Percentiles rank a stretch among this genome's conserved stretches.
Conservation (phyloP, 257 asterid genomes). For the Rehmannia glutinosa region DNA sequence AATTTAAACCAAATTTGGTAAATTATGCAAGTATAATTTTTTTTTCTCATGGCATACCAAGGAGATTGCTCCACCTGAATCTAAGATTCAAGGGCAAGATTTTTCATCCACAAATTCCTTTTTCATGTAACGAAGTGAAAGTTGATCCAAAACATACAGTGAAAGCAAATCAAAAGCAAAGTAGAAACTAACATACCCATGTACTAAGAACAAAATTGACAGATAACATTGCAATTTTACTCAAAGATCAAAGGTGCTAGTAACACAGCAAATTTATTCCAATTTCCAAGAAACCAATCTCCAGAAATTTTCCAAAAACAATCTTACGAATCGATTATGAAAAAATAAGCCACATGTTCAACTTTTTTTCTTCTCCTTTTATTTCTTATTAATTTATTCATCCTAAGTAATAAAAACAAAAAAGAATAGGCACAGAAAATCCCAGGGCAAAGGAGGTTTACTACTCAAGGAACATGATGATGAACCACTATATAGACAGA, state of each 20-base stretch:
- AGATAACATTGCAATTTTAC: neutral
- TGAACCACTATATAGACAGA: neutral
- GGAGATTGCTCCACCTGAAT: neutral
- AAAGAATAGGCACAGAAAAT: neutral
- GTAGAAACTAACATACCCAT: neutral
- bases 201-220: neutral
- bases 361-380: neutral
- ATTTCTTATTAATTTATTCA: neutral
- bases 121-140: neutral
- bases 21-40: neutral
- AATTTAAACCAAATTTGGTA: neutral
- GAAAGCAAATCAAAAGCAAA: neutral
- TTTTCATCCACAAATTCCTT: neutral
- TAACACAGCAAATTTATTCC: neutral
- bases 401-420: neutral
- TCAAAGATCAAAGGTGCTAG: neutral
- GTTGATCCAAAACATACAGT: neutral
- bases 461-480: neutral
- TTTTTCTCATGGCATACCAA: neutral
- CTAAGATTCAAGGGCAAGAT: neutral
- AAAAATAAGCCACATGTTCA: neutral
- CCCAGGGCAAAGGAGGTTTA: neutral
- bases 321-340: neutral
- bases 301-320: neutral
- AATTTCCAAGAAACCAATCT: neutral